Conservation (phyloP, 2,329 filamentous ascomycete genomes). For the Curvularia verruculosa region DNA sequence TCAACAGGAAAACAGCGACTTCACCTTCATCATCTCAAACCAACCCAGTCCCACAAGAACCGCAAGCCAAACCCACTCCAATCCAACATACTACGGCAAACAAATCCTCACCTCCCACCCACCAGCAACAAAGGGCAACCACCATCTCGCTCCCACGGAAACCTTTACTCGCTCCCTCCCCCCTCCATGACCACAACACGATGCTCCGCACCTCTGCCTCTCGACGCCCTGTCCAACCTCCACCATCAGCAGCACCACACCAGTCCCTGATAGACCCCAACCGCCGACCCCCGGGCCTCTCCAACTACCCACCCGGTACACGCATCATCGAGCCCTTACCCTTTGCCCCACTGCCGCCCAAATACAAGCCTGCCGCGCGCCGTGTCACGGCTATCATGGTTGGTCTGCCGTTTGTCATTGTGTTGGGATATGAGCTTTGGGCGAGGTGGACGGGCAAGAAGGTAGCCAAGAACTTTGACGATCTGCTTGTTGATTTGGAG, state of each 20-base stretch:
- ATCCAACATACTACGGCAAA: not conserved
- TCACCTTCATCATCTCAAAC: constrained; percentile 8
- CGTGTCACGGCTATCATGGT: constrained; percentile 45
- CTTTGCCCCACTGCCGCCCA: constrained; percentile 31
- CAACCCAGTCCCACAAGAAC: not conserved
- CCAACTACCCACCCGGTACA: not conserved
- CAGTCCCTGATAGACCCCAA: not conserved
- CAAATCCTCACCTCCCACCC: not conserved
- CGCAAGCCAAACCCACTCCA: not conserved
- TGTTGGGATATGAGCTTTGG: constrained; percentile 43
- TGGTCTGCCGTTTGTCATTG: constrained; percentile 42
- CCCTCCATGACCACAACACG: constrained; percentile 3
- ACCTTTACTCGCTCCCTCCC: constrained; percentile 23
- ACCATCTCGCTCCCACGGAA: constrained; percentile 35
- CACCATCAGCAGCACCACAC: constrained; percentile 8
- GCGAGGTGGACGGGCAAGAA: constrained; percentile 30
- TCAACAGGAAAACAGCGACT: not conserved
- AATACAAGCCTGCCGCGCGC: constrained; percentile 43
- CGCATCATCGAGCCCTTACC: constrained; percentile 31
- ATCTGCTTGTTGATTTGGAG: too few relatives aligned
- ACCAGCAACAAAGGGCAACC: constrained; percentile 15
- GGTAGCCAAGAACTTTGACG: too few relatives aligned
- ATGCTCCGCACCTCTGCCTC: constrained; percentile 3
- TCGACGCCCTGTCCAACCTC: constrained; percentile 9
- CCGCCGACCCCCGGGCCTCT: not conserved